These are phyloP conservation scores for Terana coerulea DNA, from an alignment of 768 basidiomycete species.

Conservation along the genomic window DNA sequence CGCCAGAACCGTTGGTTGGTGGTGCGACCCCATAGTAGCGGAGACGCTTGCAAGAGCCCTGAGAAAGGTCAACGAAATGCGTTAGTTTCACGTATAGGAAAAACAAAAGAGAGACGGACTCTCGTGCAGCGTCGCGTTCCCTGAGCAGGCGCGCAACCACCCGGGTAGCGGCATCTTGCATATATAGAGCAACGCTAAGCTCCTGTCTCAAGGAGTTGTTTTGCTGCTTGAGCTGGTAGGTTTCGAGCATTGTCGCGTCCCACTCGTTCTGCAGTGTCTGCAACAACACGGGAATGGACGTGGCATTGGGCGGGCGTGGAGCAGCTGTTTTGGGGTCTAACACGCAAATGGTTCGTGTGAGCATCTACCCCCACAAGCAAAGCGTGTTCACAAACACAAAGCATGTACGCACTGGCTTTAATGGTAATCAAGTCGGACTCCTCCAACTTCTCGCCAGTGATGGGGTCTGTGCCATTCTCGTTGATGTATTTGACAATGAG, in stretches of 20 bases:
- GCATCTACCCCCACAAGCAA: too few species aligned
- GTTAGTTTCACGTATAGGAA: slow-evolving; percentile 5
- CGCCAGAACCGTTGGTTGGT: slow-evolving; percentile 47
- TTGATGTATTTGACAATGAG: slow-evolving; percentile 93
- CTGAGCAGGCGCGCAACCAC: slow-evolving; percentile 91
- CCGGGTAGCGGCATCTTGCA: slow-evolving; percentile 92
- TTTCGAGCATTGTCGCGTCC: slow-evolving; percentile 91
- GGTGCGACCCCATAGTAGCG: slow-evolving; percentile 82
- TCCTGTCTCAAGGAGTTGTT: slow-evolving; percentile 87
- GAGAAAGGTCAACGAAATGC: background rate
- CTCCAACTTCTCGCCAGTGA: slow-evolving; percentile 89
- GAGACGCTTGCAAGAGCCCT: slow-evolving; percentile 93
- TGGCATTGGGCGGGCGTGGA: slow-evolving; percentile 84
- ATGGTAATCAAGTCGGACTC: slow-evolving; percentile 87
- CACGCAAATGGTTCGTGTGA: too few species aligned
- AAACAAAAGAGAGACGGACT: slow-evolving; percentile 59
- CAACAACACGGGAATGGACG: slow-evolving; percentile 89
- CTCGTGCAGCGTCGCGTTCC: slow-evolving; percentile 94
- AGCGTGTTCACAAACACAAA: too few species aligned
- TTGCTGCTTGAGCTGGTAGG: slow-evolving; percentile 85
- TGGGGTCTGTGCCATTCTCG: slow-evolving; percentile 96
- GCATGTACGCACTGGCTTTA: slow-evolving; percentile 70
- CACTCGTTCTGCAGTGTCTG: slow-evolving; percentile 96
- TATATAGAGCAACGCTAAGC: slow-evolving; percentile 90
- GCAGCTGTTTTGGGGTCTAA: slow-evolving; percentile 80